Conservation (phyloP, 2,329 filamentous ascomycete species). For the Aspergillus sp. region DNA sequence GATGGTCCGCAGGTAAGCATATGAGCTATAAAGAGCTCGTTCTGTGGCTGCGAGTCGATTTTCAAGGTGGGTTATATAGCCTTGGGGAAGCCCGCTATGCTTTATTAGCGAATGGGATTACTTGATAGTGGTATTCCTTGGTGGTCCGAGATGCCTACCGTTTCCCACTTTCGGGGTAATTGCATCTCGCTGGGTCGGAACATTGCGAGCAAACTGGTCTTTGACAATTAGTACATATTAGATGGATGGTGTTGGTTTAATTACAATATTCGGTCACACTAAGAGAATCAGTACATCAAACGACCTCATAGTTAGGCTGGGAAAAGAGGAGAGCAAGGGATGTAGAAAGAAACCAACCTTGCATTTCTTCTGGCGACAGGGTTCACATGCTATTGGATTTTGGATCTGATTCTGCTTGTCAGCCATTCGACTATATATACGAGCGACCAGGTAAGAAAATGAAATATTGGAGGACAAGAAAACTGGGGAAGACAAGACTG, state of each 20-base stretch:
- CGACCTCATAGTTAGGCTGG: no score
- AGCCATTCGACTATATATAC: background rate
- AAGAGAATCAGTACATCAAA: background rate
- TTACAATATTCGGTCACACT: constrained; percentile 21
- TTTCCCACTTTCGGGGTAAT: constrained; percentile 21
- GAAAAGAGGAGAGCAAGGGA: background rate
- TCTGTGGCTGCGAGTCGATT: constrained; percentile 35
- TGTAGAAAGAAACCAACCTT: constrained; percentile 7
- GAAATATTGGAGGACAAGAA: background rate
- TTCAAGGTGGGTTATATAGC: constrained; percentile 43
- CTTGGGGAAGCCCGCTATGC: constrained; percentile 24
- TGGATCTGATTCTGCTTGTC: constrained; percentile 17
- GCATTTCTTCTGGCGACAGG: constrained; percentile 22
- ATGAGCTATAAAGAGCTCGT: constrained; percentile 21
- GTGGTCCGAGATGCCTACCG: constrained; percentile 13
- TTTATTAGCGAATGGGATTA: background rate
- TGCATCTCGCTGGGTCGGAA: constrained; percentile 12
- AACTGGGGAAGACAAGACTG: background rate
- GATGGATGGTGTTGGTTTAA: background rate
- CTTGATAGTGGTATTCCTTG: background rate
- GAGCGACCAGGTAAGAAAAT: background rate
- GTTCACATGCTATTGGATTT: constrained; percentile 19
- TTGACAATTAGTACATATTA: background rate
- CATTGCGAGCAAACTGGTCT: constrained; percentile 21
- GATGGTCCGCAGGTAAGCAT: constrained; percentile 5